A percentile compares a stretch with the other conserved stretches of the same genome.
Evolutionary conservation across 352 stramenopile species (phyloP).

Genomic region (Globisporangium apiculatum): DNA sequence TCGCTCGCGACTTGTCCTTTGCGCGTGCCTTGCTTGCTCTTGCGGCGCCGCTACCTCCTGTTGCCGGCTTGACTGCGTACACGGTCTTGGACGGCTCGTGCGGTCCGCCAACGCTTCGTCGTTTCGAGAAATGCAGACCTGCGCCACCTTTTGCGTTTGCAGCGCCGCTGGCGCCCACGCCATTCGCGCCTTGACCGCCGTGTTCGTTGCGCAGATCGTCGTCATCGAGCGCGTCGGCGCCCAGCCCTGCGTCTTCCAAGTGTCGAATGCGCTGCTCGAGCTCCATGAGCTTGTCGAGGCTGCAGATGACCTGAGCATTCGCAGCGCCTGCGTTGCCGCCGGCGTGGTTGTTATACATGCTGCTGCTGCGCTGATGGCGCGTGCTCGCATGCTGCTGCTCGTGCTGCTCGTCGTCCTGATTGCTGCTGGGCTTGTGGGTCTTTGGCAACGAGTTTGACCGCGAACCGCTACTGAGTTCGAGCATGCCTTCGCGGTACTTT

Average conservation of each 20-base stretch:
- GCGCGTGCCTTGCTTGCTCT: constrained; percentile 25
- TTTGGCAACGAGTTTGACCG: constrained; percentile 22
- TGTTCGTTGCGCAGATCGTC: constrained; percentile 14
- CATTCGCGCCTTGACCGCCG: constrained; percentile 14
- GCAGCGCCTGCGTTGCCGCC: constrained; percentile 3
- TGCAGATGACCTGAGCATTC: constrained; percentile 56
- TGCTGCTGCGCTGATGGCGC: constrained; percentile 17
- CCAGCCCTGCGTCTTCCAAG: constrained; percentile 64
- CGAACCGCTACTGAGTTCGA: constrained; percentile 30
- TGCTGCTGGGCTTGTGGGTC: constrained; percentile 18
- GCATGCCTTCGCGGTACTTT: constrained; percentile 57
- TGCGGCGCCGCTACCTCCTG: constrained; percentile 1
- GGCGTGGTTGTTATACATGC: constrained; percentile 26
- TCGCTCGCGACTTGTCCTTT: constrained; percentile 19
- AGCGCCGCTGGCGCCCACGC: constrained; percentile 16
- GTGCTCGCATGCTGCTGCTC: constrained; percentile 6
- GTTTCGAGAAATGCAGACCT: constrained; percentile 48
- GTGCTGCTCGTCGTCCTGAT: constrained; percentile 37
- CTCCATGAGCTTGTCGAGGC: constrained; percentile 85
- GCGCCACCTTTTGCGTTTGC: constrained; percentile 15
- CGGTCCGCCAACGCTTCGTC: constrained; percentile 22
- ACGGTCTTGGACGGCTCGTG: constrained; percentile 47
- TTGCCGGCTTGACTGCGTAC: constrained; percentile 38
- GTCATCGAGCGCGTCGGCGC: constrained; percentile 28
- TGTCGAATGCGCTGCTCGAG: constrained; percentile 84